Evolutionary conservation across 768 basidiomycete genomes (phyloP), one percentile per base, ranked within the genome.

Genomic region (Xerocomellus amylosporus): DNA sequence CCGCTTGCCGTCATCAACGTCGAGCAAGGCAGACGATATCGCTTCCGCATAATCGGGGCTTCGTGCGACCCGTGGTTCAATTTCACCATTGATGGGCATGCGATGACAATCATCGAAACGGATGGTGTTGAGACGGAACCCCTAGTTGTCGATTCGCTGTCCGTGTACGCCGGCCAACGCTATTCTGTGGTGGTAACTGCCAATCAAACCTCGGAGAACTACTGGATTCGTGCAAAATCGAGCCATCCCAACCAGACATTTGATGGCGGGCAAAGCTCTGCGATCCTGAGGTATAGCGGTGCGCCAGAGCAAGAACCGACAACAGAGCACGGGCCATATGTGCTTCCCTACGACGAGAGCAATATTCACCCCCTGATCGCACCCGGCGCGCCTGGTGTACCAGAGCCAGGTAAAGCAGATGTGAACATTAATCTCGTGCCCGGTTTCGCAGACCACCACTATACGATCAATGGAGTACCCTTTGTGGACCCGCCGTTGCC

Each of bases 121-220:
- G 79, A 79, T 48, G 73, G 74, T 3, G 53, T 74, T 13, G 73
- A 70, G 45, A 71, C 72, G 15, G 53, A 71, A 24, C 77, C 77
- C 5, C 53, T 76, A 3, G 57, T 64, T 0, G 75, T 76, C 8
- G 75, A 78, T 43, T 67, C 60, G 14, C 48, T 76, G 17, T 59
- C 66, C 13, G 70, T 75, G 12, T 67, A 63, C 10, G 51, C 70
- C 7, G 78, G 74, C 5, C 79, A 81, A 56, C 74, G 79, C 28
- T 80, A 79, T 53, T 80, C 78, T 1, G 70, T 80, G 51, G 64
- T 80, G 12, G 59, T 81, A 1, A 59, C 67, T 64, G 75, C 79
- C 5, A 70, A 75, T 56, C 67, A 76, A 40, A 59, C 69, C 0
- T 40, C 74, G 22, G 59, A 43, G n/a, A 81, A 81, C 62, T 81